Conservation (phyloP, 495 filamentous ascomycete species). For the Tuber magnatum region DNA sequence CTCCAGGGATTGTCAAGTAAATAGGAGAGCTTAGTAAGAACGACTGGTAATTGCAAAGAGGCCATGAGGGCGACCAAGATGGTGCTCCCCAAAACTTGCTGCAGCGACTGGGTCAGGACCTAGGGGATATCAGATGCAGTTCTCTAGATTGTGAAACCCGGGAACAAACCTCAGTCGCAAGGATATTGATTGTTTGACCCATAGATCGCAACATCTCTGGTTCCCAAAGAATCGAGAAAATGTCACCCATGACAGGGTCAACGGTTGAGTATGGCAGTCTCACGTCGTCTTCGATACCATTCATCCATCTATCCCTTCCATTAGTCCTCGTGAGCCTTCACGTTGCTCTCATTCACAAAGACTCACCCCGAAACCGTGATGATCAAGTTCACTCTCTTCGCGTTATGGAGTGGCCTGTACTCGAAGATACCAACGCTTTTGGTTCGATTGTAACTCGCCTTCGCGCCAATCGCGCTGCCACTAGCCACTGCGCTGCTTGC, state of each 20-base stretch:
- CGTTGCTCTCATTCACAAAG: background rate
- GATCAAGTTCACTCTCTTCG: constrained; percentile 93
- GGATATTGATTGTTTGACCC: constrained; percentile 96
- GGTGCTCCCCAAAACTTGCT: constrained; percentile 89
- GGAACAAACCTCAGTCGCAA: constrained; percentile 80
- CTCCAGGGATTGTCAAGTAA: constrained; percentile 98
- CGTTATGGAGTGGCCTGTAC: constrained; percentile 92
- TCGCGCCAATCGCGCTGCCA: constrained; percentile 74
- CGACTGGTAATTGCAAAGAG: constrained; percentile 82
- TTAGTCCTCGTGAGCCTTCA: background rate
- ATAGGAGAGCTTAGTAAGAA: constrained; percentile 90
- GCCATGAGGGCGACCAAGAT: constrained; percentile 85
- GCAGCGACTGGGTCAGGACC: constrained; percentile 90
- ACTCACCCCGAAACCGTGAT: constrained; percentile 73
- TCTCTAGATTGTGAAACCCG: constrained; percentile 11
- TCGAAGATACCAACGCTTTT: constrained; percentile 94
- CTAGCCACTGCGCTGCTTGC: constrained; percentile 81
- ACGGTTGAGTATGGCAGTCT: constrained; percentile 91
- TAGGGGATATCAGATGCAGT: constrained; percentile 40
- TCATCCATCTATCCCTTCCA: constrained; percentile 65
- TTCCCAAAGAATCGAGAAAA: constrained; percentile 97
- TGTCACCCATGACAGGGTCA: constrained; percentile 94
- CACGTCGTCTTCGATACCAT: constrained; percentile 92
- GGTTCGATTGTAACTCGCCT: constrained; percentile 74
- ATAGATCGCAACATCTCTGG: constrained; percentile 95